A percentile compares a stretch with the other conserved stretches of the same genome.
phyloP scores from a whole-genome alignment of 495 filamentous ascomycete species.

The Platismatia glauca region DNA sequence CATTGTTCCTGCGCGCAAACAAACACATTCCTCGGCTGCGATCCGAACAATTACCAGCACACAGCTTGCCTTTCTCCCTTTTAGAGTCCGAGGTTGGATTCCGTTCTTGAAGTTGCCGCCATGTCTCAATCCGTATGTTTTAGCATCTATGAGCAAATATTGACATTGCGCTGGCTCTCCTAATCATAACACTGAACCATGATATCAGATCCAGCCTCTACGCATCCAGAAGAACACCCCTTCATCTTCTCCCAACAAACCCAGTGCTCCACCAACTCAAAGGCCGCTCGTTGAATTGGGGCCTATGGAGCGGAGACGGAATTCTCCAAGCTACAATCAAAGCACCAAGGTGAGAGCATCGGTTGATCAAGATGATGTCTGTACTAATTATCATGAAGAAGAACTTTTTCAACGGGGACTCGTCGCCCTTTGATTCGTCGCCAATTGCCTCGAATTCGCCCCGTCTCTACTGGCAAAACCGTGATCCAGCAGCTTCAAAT shows the following conservation, averaged over 20 bases:
- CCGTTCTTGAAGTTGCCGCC: neutral
- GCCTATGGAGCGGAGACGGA: slow-evolving; percentile 49
- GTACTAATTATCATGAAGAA: slow-evolving; percentile 17
- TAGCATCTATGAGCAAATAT: neutral
- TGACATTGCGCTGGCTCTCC: slow-evolving; percentile 1
- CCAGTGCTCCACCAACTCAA: slow-evolving; percentile 35
- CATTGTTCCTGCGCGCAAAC: neutral
- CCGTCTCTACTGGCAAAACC: slow-evolving; percentile 77
- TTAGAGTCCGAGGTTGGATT: neutral
- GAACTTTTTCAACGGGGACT: slow-evolving; percentile 50
- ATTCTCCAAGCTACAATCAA: slow-evolving; percentile 73
- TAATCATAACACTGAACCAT: slow-evolving; percentile 12
- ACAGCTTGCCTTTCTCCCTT: no score
- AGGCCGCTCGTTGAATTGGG: slow-evolving; percentile 48
- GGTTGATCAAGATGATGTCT: slow-evolving; percentile 11
- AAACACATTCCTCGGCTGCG: slow-evolving; percentile 13
- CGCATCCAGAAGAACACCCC: slow-evolving; percentile 28
- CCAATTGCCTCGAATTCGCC: slow-evolving; percentile 61
- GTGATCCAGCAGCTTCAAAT: slow-evolving; percentile 52
- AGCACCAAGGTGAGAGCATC: slow-evolving; percentile 48
- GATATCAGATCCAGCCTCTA: slow-evolving; percentile 25
- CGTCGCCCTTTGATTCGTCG: slow-evolving; percentile 68
- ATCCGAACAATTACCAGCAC: neutral
- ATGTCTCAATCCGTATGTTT: slow-evolving; percentile 23
- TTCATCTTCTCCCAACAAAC: slow-evolving; percentile 26